Base-by-base conservation (phyloP, 257 asterid species). In the Nyctanthes arbortristis region DNA sequence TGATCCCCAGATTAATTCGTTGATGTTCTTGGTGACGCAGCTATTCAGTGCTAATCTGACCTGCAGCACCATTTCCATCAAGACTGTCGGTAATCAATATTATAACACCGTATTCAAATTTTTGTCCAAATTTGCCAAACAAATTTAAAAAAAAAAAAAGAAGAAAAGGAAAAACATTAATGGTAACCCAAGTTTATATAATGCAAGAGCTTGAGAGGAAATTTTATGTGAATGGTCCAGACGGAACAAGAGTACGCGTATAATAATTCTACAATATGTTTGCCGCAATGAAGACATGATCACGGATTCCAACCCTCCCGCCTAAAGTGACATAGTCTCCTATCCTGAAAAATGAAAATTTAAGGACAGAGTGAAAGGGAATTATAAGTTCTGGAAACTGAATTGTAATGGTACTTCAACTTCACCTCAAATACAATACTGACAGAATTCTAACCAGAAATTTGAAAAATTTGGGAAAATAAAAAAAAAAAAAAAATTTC, bases 41-140 rank as follows among this genome's bases (percentile, higher is more conserved):
- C 95, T 84, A 69, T 87, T 86, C 31, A 95, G 97, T 66, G 99
- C 99, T 76, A 93, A 76, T 71, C 91, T 84, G 66, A 91, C 97
- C 97, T 93, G 85, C 73, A 70, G 67, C 22, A 45, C 72, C 69
- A 74, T 60, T 57, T 59, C 66, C 68, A 33, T 25, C 66, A 13
- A 62, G 18, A 16, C 65, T 31, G 58, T 75, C 65, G 28, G 39
- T 56, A 2, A 37, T 56, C 24, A 62, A 40, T 27, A 65, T 66
- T 57, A 63, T n/a, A n/a, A 47, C 61, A 34, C 13, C 40, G 57
- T 22, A 25, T 39, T 61, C 14, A 34, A 24, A 58, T 37, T 25
- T 9, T 6, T 13, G 32, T 64, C 35, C 24, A 24, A 0, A 28
- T 24, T 35, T 27, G 13, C 20, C 4, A 2, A 27, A 11, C n/a